phyloP scores from a whole-genome alignment of 768 basidiomycete species.

The Lactifluus echinatus region DNA sequence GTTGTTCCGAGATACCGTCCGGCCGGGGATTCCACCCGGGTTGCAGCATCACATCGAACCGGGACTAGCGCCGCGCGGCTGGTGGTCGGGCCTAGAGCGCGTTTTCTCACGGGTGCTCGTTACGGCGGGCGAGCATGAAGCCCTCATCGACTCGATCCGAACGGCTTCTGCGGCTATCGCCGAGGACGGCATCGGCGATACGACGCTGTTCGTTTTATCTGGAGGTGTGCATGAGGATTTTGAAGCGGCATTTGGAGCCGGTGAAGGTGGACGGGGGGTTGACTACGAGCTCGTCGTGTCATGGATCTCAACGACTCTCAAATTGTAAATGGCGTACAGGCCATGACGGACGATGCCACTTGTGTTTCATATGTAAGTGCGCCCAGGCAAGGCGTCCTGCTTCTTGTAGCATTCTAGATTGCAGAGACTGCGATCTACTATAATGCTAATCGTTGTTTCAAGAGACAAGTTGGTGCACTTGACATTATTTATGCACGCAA shows the following conservation, averaged over 20 bases:
- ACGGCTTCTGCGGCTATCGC: background rate
- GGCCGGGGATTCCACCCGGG: background rate
- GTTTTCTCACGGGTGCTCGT: background rate
- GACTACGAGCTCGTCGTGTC: background rate
- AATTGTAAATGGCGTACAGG: background rate
- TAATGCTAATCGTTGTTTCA: too few relatives aligned
- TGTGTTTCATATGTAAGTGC: too few relatives aligned
- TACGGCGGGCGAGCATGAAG: background rate
- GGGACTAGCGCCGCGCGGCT: background rate
- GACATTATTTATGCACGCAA: too few relatives aligned
- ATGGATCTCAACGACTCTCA: background rate
- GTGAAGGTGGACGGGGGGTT: background rate
- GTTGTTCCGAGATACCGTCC: background rate
- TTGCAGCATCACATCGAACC: conserved; percentile 1
- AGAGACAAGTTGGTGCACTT: too few relatives aligned
- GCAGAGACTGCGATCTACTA: too few relatives aligned
- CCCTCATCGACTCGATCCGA: background rate
- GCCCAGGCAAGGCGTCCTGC: too few relatives aligned
- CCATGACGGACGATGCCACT: background rate
- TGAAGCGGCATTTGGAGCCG: background rate
- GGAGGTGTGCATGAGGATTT: conserved; percentile 15
- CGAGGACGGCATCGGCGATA: background rate
- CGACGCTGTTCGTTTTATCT: background rate
- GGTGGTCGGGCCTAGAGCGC: background rate
- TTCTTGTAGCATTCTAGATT: too few relatives aligned